Evolutionary conservation across 306 rosid species (phyloP), one percentile per base, ranked within the genome.

Genomic region (Cucumis hystrix): DNA sequence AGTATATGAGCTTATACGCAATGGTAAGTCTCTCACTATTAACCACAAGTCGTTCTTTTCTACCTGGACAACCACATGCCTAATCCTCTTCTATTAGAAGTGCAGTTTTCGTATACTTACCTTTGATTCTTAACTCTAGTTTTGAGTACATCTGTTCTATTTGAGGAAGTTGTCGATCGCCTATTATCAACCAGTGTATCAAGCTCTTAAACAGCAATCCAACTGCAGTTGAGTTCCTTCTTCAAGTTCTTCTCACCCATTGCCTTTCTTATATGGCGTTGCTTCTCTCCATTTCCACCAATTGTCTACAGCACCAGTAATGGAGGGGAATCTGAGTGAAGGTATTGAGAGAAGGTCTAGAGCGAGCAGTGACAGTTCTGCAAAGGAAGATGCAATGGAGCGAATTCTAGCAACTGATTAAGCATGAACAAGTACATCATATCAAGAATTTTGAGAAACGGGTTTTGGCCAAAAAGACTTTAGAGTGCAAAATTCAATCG

Each of bases 361-460:
- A 95, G 63, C 67, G 3, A 61, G 97, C 97, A 5, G 82, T 95
- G 74, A 6, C 69, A 3, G 11, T 83, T 43, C 78, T 92, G 96
- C 95, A 92, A 85, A 89, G 91, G 78, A 86, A 80, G 81, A 95
- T 95, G 96, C 87, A 79, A 73, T 83, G 91, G 17, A 92, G 98
- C 56, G 98, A 97, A 60, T 88, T 95, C 10, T 97, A 95, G 85
- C 81, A 97, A 77, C 64, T 95, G 87, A 88, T 95, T 67, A 90
- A 87, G 88, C 69, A 21, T 1, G 90, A 85, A 80, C 93, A 87
- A 74, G 83, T 81, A 39, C 87, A 83, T 81, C 97, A 95, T 76
- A 74, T 95, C 73, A 95, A 95, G 87, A 92, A 92, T 86, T 95
- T 97, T 5, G 96, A 92, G 90, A 95, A 90, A 85, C 93, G 97